A percentile compares a stretch with the other conserved stretches of the same genome.
These are phyloP conservation scores for Phanerodontia chrysosporium DNA, from an alignment of 768 basidiomycete genomes.

Conservation along the genomic window DNA sequence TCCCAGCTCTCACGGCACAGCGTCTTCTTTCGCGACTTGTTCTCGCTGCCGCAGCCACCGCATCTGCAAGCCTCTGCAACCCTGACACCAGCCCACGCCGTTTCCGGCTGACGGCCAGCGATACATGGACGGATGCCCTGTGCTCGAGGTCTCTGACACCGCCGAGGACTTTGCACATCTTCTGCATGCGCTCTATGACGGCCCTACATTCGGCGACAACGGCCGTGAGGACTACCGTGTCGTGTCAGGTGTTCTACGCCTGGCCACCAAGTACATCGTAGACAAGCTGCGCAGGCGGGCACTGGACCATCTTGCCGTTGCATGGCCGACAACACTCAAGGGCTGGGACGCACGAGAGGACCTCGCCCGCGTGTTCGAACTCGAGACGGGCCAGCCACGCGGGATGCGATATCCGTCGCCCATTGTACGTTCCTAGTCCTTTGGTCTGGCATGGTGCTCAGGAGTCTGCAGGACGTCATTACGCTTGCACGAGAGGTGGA, in stretches of 20 bases:
- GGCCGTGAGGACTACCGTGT: constrained; percentile 61
- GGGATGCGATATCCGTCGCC: constrained; percentile 43
- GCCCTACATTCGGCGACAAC: constrained; percentile 71
- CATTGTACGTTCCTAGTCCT: constrained; percentile 38
- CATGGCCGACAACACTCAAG: constrained; percentile 67
- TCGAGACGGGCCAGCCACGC: constrained; percentile 17
- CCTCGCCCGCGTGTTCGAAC: constrained; percentile 27
- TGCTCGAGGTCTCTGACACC: constrained; percentile 60
- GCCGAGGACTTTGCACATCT: constrained; percentile 69
- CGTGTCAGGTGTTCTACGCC: constrained; percentile 67
- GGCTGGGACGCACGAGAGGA: constrained; percentile 75
- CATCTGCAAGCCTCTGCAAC: neutral
- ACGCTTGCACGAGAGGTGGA: constrained; percentile 68
- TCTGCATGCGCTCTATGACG: constrained; percentile 66
- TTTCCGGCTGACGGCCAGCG: neutral
- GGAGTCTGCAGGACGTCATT: constrained; percentile 54
- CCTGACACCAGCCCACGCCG: neutral
- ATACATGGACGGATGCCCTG: constrained; percentile 39
- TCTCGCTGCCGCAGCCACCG: constrained; percentile 59
- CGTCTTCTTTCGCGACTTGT: constrained; percentile 65
- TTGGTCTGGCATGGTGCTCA: too few relatives aligned
- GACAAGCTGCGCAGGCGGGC: constrained; percentile 64
- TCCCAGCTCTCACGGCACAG: constrained; percentile 70
- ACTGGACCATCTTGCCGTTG: constrained; percentile 56
- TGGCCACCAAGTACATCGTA: constrained; percentile 74